phyloP scores from a whole-genome alignment of 352 stramenopile species.

The Pythium dissotocum region DNA sequence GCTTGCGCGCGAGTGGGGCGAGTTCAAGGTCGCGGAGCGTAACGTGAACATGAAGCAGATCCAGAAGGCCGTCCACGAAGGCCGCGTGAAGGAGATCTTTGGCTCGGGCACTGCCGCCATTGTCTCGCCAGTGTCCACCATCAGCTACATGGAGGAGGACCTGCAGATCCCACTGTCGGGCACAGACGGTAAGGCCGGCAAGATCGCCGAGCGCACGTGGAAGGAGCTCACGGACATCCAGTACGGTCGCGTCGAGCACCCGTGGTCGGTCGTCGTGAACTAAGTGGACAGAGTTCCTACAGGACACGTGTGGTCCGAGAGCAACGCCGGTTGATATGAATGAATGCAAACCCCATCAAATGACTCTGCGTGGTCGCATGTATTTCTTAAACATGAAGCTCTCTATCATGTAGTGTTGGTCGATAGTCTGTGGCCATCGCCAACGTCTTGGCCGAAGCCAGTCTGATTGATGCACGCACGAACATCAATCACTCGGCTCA shows the following conservation, averaged over 20 bases:
- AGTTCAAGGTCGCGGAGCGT: conserved; percentile 94
- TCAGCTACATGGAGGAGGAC: conserved; percentile 93
- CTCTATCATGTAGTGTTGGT: background rate
- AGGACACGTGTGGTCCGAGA: background rate
- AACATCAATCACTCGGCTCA: background rate
- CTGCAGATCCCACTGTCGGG: conserved; percentile 90
- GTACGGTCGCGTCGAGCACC: conserved; percentile 40
- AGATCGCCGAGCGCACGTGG: conserved; percentile 88
- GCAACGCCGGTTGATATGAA: background rate
- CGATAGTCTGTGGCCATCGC: too few species aligned
- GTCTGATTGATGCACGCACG: background rate
- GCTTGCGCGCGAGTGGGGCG: conserved; percentile 88
- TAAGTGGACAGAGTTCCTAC: conserved; percentile 9
- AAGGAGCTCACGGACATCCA: conserved; percentile 91
- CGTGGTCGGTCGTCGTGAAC: conserved; percentile 43
- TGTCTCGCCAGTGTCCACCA: conserved; percentile 92
- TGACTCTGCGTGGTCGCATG: background rate
- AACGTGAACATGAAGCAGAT: conserved; percentile 96
- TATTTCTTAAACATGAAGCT: background rate
- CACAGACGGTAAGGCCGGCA: conserved; percentile 78
- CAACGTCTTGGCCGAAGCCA: background rate
- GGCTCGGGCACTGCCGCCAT: conserved; percentile 95
- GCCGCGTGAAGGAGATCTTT: conserved; percentile 94
- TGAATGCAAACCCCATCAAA: background rate
- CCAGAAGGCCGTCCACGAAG: conserved; percentile 88